Conservation (phyloP, 306 rosid genomes). For the Prunus fruticosa region DNA sequence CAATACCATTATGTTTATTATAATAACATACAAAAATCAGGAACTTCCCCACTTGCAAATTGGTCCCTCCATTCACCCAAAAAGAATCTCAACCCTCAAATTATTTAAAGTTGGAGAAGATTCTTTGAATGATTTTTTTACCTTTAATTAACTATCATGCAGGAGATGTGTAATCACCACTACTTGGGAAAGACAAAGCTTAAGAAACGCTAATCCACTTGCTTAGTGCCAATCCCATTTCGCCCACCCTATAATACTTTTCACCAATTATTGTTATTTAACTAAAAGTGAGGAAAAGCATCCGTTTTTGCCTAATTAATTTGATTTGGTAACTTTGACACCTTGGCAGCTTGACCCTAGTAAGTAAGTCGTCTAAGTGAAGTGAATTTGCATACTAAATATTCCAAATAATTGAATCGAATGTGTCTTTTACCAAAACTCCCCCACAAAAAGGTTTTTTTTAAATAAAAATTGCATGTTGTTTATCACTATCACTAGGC, state of each 20-base stretch:
- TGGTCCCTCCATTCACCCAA: conserved; percentile 6
- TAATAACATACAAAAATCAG: not conserved
- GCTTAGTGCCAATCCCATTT: conserved; percentile 25
- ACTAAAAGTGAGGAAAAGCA: not conserved
- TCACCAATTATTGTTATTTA: not conserved
- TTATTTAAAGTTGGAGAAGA: not conserved
- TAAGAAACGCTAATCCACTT: conserved; percentile 17
- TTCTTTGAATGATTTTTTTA: conserved; percentile 9
- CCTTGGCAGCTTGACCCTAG: not conserved
- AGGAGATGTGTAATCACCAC: conserved; percentile 17
- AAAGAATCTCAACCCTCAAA: not conserved
- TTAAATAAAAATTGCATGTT: not conserved
- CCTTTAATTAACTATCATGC: conserved; percentile 18
- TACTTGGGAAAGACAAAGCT: conserved; percentile 5
- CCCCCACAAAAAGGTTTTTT: not conserved
- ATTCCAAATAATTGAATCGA: not conserved
- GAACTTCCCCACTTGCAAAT: conserved; percentile 3
- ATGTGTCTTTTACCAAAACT: no score
- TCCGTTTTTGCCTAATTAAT: not conserved
- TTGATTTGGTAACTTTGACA: not conserved
- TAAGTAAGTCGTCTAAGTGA: not conserved
- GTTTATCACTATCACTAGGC: no score
- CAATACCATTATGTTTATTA: not conserved
- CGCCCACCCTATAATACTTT: conserved; percentile 8
- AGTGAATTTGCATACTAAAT: not conserved